A percentile compares a stretch with the other conserved stretches of the same genome.
Evolutionary conservation across 805 yeast species (phyloP).

Genomic region (Candida multigemmis): DNA sequence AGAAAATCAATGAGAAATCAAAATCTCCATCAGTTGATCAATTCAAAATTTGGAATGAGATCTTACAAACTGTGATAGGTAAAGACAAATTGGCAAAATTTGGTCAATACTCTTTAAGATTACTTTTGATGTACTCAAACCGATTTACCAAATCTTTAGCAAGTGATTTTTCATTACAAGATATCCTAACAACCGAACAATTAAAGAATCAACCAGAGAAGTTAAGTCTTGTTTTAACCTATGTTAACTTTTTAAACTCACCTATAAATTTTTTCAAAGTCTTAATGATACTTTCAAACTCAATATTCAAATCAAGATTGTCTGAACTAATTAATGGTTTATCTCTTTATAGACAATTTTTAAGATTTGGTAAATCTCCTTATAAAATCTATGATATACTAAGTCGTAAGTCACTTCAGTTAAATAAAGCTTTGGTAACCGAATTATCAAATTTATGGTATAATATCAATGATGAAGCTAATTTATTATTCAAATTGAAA

Average conservation of each 20-base stretch:
- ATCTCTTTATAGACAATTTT: slow-evolving; percentile 53
- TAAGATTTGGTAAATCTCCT: slow-evolving; percentile 66
- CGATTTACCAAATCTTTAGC: slow-evolving; percentile 23
- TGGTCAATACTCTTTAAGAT: slow-evolving; percentile 48
- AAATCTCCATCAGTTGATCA: too few species aligned
- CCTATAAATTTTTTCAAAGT: slow-evolving; percentile 28
- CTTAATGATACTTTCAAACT: slow-evolving; percentile 24
- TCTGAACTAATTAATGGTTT: slow-evolving; percentile 38
- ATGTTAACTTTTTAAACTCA: slow-evolving; percentile 25
- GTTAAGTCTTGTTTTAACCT: slow-evolving; percentile 19
- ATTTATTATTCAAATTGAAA: slow-evolving; percentile 47
- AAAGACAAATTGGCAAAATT: slow-evolving; percentile 66
- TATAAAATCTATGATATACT: slow-evolving; percentile 30
- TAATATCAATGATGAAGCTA: slow-evolving; percentile 55
- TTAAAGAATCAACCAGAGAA: slow-evolving; percentile 14
- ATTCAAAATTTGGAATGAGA: too few species aligned
- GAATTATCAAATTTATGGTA: slow-evolving; percentile 53
- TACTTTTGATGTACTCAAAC: slow-evolving; percentile 40
- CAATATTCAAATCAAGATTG: slow-evolving; percentile 30
- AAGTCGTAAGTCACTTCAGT: slow-evolving; percentile 10
- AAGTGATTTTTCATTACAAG: slow-evolving; percentile 25
- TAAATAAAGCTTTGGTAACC: slow-evolving; percentile 36
- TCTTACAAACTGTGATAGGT: slow-evolving; percentile 48
- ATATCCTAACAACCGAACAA: too few species aligned
- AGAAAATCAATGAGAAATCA: too few species aligned